Base-by-base conservation (phyloP, 106 monocot species). In the Dendrobium catenatum region DNA sequence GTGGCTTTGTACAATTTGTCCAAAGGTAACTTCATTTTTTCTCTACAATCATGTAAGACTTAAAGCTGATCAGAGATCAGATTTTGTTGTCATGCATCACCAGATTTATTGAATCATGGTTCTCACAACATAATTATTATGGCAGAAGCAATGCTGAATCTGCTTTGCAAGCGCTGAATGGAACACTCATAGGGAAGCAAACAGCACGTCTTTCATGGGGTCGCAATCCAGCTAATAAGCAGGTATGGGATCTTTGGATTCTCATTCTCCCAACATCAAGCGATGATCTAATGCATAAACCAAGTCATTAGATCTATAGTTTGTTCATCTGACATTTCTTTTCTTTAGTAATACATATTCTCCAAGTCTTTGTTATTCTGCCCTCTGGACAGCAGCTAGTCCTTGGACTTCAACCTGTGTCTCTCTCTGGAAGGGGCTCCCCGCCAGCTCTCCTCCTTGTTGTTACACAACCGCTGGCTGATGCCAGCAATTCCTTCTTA, bases 1-100 rank as follows among this genome's bases (percentile, higher is more conserved):
- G 95, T 78, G 95, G 95, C 17, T 95, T 95, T 81, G 93, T 95
- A 43, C 95, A 95, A 82, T 96, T 96, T 80, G 82, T 89, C 43
- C 85, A 89, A 61, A 93, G 96, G 96, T 96, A 81, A 5, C 13
- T 76, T 49, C 13, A 47, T 27, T 13, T 75, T 1, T 76, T 76
- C n/a, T 51, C 9, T 48, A 48, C 40, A 22, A 49, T 3, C 24
- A 49, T 76, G 0, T 24, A 24, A 24, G 11, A 16, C 4, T 11
- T 24, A 24, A 48, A 76, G 41, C 74, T 44, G 8, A 44, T 74
- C 17, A 42, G 74, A 17, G 43, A 43, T 43, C 31, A 42, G 4
- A 42, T 74, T 74, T 31, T 74, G 17, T 43, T 37, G 13, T 15
- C 3, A 42, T 51, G 51, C 44, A 4, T 18, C 6, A 3, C 75